phyloP scores from a whole-genome alignment of 371 early-diverging fungal species.

The Smittium culicis region DNA sequence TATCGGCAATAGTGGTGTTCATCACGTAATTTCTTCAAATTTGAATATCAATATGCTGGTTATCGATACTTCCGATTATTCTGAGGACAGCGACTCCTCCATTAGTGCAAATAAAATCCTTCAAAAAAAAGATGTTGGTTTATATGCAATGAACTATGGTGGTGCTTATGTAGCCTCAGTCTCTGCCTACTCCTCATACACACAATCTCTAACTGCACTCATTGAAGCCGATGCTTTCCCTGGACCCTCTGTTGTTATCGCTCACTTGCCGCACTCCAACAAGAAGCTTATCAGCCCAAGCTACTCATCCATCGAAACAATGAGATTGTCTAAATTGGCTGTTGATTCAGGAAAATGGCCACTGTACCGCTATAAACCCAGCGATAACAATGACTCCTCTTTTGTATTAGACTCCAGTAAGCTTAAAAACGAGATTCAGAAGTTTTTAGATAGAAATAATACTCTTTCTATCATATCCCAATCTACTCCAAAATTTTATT shows the following conservation, averaged over 20 bases:
- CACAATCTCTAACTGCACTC: conserved; percentile 71
- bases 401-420: conserved; percentile 74
- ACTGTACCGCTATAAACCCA: conserved; percentile 84
- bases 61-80: conserved; percentile 67
- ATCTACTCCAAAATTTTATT: conserved; percentile 45
- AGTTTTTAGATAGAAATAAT: conserved; percentile 69
- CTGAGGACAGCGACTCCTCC: conserved; percentile 20
- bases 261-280: conserved; percentile 58
- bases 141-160: conserved; percentile 89
- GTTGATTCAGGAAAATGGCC: conserved; percentile 88
- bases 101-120: conserved; percentile 13
- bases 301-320: conserved; percentile 40
- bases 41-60: conserved; percentile 78
- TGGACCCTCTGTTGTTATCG: conserved; percentile 82
- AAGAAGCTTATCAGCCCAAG: conserved; percentile 20
- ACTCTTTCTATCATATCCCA: conserved; percentile 56
- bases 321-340: conserved; percentile 77
- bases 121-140: conserved; percentile 85
- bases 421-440: conserved; percentile 61
- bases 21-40: conserved; percentile 69
- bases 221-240: conserved; percentile 76
- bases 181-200: conserved; percentile 68
- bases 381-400: conserved; percentile 39
- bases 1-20: conserved; percentile 73
- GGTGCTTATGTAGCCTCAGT: conserved; percentile 77